Conservation (phyloP, 768 basidiomycete genomes). For the Naganishia onofrii region DNA sequence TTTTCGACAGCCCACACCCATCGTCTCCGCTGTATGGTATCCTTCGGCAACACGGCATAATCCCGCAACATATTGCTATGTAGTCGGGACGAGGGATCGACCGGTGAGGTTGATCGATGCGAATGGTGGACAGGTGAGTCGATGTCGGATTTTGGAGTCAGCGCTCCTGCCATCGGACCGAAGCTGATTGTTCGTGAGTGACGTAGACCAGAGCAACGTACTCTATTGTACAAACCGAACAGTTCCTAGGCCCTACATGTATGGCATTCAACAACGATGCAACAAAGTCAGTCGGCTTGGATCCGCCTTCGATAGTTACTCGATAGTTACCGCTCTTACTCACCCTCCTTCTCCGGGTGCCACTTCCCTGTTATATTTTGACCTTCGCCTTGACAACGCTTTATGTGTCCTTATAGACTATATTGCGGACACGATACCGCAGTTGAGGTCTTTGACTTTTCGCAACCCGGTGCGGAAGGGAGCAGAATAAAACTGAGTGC, state of each 20-base stretch:
- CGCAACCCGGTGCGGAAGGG: constrained; percentile 66
- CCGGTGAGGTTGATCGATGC: constrained; percentile 85
- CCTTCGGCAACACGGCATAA: constrained; percentile 65
- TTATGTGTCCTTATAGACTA: constrained; percentile 56
- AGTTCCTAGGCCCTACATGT: constrained; percentile 80
- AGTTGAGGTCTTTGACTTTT: constrained; percentile 79
- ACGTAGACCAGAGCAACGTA: constrained; percentile 83
- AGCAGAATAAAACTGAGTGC: constrained; percentile 68
- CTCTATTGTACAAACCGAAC: constrained; percentile 87
- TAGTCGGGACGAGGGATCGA: constrained; percentile 76
- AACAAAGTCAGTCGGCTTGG: constrained; percentile 58
- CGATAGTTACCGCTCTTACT: not conserved
- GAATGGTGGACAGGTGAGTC: constrained; percentile 64
- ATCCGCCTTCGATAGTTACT: not conserved
- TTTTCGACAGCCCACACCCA: constrained; percentile 64
- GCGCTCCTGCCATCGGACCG: not conserved
- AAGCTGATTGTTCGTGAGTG: constrained; percentile 1
- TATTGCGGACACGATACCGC: constrained; percentile 85
- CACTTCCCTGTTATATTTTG: not conserved
- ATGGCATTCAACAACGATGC: constrained; percentile 72
- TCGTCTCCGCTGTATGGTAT: constrained; percentile 81
- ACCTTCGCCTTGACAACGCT: not conserved
- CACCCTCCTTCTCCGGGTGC: not conserved
- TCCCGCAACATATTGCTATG: constrained; percentile 73
- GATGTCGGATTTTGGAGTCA: not conserved